Evolutionary conservation across 352 stramenopile species (phyloP).

Genomic region (Globisporangium recalcitrans): DNA sequence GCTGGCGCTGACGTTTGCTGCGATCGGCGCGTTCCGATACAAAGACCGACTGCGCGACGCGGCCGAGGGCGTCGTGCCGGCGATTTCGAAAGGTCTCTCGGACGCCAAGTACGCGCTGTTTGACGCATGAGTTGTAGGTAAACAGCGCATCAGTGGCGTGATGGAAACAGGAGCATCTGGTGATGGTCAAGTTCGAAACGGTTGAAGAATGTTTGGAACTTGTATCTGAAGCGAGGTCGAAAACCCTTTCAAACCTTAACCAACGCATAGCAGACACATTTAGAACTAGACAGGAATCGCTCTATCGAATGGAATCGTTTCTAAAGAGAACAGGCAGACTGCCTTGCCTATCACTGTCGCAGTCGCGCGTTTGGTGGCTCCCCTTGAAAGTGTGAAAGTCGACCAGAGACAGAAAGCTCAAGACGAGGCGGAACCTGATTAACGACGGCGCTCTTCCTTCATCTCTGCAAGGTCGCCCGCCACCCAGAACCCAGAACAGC

Average conservation of each 20-base stretch:
- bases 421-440: slow-evolving; percentile 9
- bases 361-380: slow-evolving; percentile 14
- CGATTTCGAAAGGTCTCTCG: slow-evolving; percentile 50
- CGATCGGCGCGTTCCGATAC: slow-evolving; percentile 41
- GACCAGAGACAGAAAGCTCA: slow-evolving; percentile 6
- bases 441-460: slow-evolving; percentile 11
- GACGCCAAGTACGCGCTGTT: slow-evolving; percentile 68
- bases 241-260: no score
- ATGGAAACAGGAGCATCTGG: not conserved
- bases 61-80: slow-evolving; percentile 31
- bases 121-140: slow-evolving; percentile 29
- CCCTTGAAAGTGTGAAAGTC: slow-evolving; percentile 14
- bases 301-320: not conserved
- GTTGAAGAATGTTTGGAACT: not conserved
- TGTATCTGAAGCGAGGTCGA: no score
- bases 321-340: slow-evolving; percentile 1
- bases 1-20: slow-evolving; percentile 38
- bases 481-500: not conserved
- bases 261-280: not conserved
- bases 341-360: not conserved
- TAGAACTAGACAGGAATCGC: not conserved
- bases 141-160: not conserved
- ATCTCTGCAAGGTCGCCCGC: not conserved
- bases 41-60: slow-evolving; percentile 45
- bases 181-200: not conserved